Conservation (phyloP, 495 filamentous ascomycete species). For the Penicillium verhagenii region DNA sequence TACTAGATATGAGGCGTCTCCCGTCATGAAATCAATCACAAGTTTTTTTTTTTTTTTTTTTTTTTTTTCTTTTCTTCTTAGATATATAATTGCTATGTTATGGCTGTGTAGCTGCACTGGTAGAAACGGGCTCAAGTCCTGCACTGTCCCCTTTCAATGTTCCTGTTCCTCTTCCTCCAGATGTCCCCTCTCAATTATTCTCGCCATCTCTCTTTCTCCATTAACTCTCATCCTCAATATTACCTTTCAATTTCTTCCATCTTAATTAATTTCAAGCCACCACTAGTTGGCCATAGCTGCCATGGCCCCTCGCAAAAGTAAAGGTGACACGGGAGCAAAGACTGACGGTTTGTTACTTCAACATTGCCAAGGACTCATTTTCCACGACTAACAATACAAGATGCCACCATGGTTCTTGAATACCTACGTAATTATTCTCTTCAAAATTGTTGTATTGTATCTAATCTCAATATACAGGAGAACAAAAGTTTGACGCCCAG, state of each 20-base stretch:
- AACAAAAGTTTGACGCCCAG: constrained; percentile 53
- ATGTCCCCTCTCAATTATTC: no score
- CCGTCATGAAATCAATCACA: constrained; percentile 7
- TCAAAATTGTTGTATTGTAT: neutral
- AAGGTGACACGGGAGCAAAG: constrained; percentile 38
- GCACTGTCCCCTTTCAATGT: neutral
- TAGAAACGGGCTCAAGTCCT: no score
- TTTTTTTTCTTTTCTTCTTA: no score
- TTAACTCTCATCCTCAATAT: neutral
- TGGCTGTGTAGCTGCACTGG: neutral
- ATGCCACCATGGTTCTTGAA: constrained; percentile 43
- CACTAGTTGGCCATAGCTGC: neutral
- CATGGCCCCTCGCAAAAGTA: constrained; percentile 36
- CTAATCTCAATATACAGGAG: constrained; percentile 32
- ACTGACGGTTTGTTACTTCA: constrained; percentile 39
- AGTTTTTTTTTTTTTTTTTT: no score
- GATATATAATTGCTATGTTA: no score
- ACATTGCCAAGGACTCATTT: neutral
- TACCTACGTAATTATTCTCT: constrained; percentile 54
- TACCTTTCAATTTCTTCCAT: neutral
- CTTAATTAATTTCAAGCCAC: neutral
- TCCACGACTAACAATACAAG: constrained; percentile 21
- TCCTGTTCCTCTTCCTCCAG: neutral
- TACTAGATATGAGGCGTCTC: constrained; percentile 22
- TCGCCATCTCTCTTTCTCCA: neutral